Percentiles rank a stretch among this genome's conserved stretches.
phyloP scores from a whole-genome alignment of 164 flowering plant genomes.

The Piper longum region DNA sequence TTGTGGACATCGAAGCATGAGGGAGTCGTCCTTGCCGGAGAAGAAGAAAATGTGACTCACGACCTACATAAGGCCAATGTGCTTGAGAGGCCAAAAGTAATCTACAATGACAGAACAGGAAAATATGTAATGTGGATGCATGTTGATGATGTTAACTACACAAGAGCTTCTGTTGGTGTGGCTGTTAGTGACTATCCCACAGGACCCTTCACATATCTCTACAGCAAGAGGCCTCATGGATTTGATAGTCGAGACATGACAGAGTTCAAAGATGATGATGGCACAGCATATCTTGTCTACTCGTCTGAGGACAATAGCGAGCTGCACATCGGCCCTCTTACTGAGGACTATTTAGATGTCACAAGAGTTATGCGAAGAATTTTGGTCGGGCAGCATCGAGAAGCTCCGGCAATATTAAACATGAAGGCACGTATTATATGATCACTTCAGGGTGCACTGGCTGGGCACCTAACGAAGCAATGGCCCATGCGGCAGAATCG shows the following conservation, averaged over 20 bases:
- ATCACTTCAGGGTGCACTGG: slow-evolving; percentile 95
- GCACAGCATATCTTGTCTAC: slow-evolving; percentile 70
- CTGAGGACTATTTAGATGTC: slow-evolving; percentile 69
- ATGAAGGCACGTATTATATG: slow-evolving; percentile 84
- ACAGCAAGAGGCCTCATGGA: slow-evolving; percentile 78
- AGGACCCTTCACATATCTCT: slow-evolving; percentile 83
- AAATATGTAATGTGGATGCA: slow-evolving; percentile 99
- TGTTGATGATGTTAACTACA: slow-evolving; percentile 82
- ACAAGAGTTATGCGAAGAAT: slow-evolving; percentile 36
- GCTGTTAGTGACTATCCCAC: slow-evolving; percentile 71
- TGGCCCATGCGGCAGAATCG: slow-evolving; percentile 89
- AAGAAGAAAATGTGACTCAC: slow-evolving; percentile 56
- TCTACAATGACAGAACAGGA: slow-evolving; percentile 58
- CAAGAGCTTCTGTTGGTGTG: slow-evolving; percentile 79
- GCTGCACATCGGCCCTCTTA: slow-evolving; percentile 81
- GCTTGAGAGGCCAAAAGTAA: slow-evolving; percentile 93
- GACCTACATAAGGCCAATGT: slow-evolving; percentile 82
- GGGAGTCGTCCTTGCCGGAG: slow-evolving; percentile 77
- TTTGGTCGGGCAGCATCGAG: slow-evolving; percentile 75
- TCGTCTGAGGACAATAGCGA: slow-evolving; percentile 90
- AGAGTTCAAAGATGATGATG: slow-evolving; percentile 83
- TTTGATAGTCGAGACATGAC: slow-evolving; percentile 96
- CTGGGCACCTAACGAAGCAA: slow-evolving; percentile 93
- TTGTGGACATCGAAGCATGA: slow-evolving; percentile 95
- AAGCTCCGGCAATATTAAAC: slow-evolving; percentile 90